A percentile compares a stretch with the other conserved stretches of the same genome.
phyloP scores from a whole-genome alignment of 768 basidiomycete genomes.

The Austroboletus festivus region DNA sequence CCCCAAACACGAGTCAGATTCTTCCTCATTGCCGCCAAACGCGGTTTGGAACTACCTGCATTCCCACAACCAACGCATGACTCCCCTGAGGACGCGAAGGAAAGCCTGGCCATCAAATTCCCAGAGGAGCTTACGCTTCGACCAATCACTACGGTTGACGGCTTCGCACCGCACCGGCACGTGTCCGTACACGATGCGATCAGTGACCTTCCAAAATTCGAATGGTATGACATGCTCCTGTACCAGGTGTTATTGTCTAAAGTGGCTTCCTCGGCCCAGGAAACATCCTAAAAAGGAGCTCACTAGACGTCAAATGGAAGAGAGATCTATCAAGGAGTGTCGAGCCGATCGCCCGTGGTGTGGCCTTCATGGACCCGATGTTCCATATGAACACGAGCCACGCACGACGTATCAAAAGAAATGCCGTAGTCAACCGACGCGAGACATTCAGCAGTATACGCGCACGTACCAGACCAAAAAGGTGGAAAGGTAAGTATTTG shows the following conservation, averaged over 20 bases:
- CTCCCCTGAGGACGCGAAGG: constrained; percentile 36
- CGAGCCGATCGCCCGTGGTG: constrained; percentile 34
- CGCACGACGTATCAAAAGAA: constrained; percentile 41
- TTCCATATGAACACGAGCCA: constrained; percentile 36
- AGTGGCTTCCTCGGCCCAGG: constrained; percentile 9
- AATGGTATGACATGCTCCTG: constrained; percentile 51
- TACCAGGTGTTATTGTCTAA: background rate
- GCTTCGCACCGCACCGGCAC: constrained; percentile 53
- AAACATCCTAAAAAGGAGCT: constrained; percentile 18
- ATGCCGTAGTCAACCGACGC: constrained; percentile 44
- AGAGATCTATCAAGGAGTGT: constrained; percentile 34
- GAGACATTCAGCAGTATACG: constrained; percentile 68
- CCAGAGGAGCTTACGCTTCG: constrained; percentile 37
- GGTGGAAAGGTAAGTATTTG: constrained; percentile 51
- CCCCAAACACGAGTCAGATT: constrained; percentile 45
- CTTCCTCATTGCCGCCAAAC: constrained; percentile 46
- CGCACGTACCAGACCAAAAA: constrained; percentile 46
- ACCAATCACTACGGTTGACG: constrained; percentile 45
- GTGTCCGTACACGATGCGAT: constrained; percentile 74
- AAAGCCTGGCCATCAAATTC: constrained; percentile 50
- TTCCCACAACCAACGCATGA: constrained; percentile 45
- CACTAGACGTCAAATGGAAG: constrained; percentile 14
- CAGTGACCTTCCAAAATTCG: constrained; percentile 65
- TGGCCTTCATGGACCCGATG: constrained; percentile 27
- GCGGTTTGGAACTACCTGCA: constrained; percentile 34